These are phyloP conservation scores for Maudiozyma serrabonitensis DNA, from an alignment of 805 yeast genomes.

Conservation along the genomic window DNA sequence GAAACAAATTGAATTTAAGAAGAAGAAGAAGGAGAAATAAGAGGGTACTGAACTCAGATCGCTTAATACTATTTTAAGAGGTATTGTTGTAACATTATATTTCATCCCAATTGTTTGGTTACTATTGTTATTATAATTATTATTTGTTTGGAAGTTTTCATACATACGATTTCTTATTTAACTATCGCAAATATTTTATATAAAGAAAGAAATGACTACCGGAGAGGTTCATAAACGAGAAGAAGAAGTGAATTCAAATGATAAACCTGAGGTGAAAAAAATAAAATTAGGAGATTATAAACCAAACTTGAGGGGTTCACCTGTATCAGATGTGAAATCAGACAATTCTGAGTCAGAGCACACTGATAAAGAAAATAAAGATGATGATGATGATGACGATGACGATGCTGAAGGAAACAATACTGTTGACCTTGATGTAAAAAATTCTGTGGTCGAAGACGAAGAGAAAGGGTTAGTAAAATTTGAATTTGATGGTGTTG, in stretches of 20 bases:
- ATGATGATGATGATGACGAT: slow-evolving; percentile 13
- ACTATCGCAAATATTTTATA: no score
- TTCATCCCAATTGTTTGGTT: no score
- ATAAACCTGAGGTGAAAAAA: not conserved
- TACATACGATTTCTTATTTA: no score
- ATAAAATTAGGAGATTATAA: not conserved
- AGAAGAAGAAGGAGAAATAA: no score
- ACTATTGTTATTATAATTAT: no score
- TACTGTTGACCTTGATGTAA: slow-evolving; percentile 1
- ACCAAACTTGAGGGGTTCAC: not conserved
- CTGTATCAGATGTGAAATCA: not conserved
- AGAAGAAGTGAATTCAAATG: not conserved
- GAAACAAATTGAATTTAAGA: no score
- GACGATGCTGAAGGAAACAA: slow-evolving; percentile 1
- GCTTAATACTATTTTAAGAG: no score
- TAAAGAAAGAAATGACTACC: not conserved
- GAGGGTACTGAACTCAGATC: no score
- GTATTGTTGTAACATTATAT: no score
- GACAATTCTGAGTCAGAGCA: not conserved
- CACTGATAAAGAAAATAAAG: not conserved
- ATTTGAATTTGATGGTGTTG: slow-evolving; percentile 55
- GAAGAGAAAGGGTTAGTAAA: slow-evolving; percentile 27
- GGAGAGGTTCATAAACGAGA: not conserved
- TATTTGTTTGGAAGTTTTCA: no score
- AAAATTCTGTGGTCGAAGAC: slow-evolving; percentile 3